Conservation (phyloP, 352 stramenopile genomes). For the Phytopythium ostracodes region DNA sequence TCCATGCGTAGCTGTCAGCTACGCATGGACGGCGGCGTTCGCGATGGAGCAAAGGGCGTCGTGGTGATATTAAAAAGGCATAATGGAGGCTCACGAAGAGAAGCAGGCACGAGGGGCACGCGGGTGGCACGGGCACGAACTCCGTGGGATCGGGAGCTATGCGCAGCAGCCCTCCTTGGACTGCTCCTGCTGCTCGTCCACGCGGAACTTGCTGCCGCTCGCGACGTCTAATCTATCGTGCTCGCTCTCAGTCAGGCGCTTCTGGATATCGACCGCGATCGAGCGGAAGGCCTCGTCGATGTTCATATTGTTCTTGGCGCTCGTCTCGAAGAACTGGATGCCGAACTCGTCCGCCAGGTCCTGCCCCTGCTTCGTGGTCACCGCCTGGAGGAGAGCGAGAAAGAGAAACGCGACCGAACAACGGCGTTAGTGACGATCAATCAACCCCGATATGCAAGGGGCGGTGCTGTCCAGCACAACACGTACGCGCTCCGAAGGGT, state of each 20-base stretch:
- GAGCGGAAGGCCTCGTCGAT: conserved; percentile 89
- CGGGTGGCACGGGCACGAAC: background rate
- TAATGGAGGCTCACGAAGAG: background rate
- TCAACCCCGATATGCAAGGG: background rate
- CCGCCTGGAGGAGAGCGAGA: conserved; percentile 43
- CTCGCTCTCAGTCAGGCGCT: conserved; percentile 80
- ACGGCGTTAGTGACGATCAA: conserved; percentile 12
- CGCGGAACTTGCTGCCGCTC: conserved; percentile 80
- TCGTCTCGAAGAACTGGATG: conserved; percentile 95
- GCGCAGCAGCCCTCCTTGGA: conserved; percentile 79
- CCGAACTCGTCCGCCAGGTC: conserved; percentile 92
- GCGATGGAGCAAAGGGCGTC: background rate
- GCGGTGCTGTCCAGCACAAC: background rate
- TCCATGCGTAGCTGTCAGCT: too few relatives aligned
- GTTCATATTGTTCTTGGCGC: conserved; percentile 92
- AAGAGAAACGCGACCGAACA: conserved; percentile 3
- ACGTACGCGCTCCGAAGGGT: conserved; percentile 92
- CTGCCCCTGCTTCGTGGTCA: conserved; percentile 92
- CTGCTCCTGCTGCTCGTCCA: conserved; percentile 78
- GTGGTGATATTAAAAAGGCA: background rate
- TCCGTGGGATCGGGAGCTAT: conserved; percentile 12
- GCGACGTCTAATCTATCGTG: conserved; percentile 88
- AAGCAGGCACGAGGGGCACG: background rate
- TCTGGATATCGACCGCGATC: conserved; percentile 88
- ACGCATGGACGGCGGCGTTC: background rate